Conservation (phyloP, 2,329 filamentous ascomycete genomes). For the Colletotrichum limetticola region DNA sequence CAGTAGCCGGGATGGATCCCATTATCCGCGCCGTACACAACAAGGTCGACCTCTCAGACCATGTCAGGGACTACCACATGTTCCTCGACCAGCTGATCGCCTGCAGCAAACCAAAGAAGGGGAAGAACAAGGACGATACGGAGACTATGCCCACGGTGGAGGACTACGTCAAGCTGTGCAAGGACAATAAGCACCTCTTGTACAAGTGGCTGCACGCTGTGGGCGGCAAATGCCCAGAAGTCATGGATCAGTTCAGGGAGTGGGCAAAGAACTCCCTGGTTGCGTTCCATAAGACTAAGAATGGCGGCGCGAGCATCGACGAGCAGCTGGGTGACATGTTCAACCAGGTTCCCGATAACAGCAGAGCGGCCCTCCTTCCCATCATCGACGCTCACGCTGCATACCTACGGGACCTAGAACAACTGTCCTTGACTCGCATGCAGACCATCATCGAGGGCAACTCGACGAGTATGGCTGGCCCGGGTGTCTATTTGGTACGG, state of each 20-base stretch:
- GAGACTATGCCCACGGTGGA: conserved; percentile 67
- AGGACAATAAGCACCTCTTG: conserved; percentile 69
- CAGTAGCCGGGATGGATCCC: conserved; percentile 76
- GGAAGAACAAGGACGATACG: conserved; percentile 44
- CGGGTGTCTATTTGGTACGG: conserved; percentile 76
- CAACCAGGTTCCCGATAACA: conserved; percentile 55
- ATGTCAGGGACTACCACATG: conserved; percentile 72
- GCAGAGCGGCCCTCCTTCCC: conserved; percentile 56
- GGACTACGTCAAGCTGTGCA: conserved; percentile 76
- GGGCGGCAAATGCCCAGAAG: conserved; percentile 73
- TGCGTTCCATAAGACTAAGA: conserved; percentile 59
- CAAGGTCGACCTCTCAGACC: conserved; percentile 75
- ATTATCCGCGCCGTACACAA: conserved; percentile 79
- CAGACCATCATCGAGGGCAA: conserved; percentile 63
- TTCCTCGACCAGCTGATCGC: conserved; percentile 80
- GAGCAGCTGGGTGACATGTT: conserved; percentile 54
- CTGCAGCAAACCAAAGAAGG: conserved; percentile 58
- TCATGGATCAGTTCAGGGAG: conserved; percentile 68
- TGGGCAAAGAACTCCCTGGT: conserved; percentile 69
- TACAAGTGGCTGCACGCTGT: conserved; percentile 80
- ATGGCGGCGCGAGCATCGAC: conserved; percentile 46
- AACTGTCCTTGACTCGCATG: conserved; percentile 64
- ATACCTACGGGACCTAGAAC: conserved; percentile 68
- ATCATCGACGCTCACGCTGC: conserved; percentile 68
- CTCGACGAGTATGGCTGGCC: conserved; percentile 59